phyloP scores from a whole-genome alignment of 768 basidiomycete genomes.

The Leccinum broughii region DNA sequence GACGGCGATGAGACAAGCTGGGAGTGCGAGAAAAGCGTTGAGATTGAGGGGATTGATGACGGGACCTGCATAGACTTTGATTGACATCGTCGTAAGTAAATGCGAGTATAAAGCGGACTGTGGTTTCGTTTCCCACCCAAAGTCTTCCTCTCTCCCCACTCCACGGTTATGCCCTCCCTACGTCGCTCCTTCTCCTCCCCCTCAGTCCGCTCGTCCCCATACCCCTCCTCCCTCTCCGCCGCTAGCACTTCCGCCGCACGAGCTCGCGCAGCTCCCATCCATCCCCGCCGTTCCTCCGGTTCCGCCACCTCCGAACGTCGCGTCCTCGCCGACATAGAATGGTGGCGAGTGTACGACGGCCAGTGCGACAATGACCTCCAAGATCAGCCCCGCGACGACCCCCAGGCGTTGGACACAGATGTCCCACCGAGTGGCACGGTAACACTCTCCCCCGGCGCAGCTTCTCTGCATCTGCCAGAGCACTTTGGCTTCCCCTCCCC shows the following conservation, averaged over 20 bases:
- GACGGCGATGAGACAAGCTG: constrained; percentile 58
- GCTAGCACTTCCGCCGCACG: constrained; percentile 36
- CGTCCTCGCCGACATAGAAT: constrained; percentile 84
- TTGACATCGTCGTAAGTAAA: constrained; percentile 9
- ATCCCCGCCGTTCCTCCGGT: constrained; percentile 61
- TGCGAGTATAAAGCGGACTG: constrained; percentile 48
- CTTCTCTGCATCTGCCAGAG: constrained; percentile 20
- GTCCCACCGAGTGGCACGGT: constrained; percentile 28
- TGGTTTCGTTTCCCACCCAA: constrained; percentile 32
- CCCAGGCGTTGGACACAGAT: constrained; percentile 10
- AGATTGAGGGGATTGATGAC: constrained; percentile 54
- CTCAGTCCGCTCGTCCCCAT: constrained; percentile 68
- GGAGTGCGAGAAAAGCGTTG: constrained; percentile 45
- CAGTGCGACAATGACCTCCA: constrained; percentile 47
- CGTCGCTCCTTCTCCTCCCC: constrained; percentile 76
- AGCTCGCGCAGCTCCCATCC: constrained; percentile 37
- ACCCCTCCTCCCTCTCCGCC: constrained; percentile 46
- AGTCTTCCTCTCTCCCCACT: constrained; percentile 10
- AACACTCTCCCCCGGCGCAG: constrained; percentile 38
- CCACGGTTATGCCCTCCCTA: constrained; percentile 63
- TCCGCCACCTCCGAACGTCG: constrained; percentile 65
- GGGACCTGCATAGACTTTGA: constrained; percentile 54
- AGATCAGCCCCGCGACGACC: constrained; percentile 29
- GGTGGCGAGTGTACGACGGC: constrained; percentile 80
- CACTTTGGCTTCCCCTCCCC: constrained; percentile 17